phyloP scores from a whole-genome alignment of 164 flowering plant genomes.

The Echeveria elegans region DNA sequence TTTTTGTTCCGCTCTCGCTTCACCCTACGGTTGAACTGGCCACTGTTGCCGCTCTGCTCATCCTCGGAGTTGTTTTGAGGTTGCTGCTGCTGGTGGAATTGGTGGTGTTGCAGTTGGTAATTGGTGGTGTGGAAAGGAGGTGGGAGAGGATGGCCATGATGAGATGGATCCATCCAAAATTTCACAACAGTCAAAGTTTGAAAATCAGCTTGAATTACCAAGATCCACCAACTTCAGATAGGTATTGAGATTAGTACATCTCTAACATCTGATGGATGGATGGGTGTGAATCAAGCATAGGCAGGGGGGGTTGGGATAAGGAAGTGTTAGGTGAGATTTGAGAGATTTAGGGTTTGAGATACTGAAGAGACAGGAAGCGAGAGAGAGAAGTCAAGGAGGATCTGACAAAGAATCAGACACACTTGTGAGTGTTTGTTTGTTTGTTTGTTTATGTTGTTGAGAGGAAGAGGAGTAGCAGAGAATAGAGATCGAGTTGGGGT shows the following conservation, averaged over 20 bases:
- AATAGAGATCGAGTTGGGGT: background rate
- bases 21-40: background rate
- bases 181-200: background rate
- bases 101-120: slow-evolving; percentile 2
- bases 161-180: background rate
- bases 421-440: background rate
- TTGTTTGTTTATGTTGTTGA: background rate
- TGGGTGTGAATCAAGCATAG: background rate
- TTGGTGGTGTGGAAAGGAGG: slow-evolving; percentile 10
- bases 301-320: background rate
- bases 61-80: slow-evolving; percentile 7
- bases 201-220: background rate
- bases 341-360: background rate
- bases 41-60: slow-evolving; percentile 9
- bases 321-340: background rate
- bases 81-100: slow-evolving; percentile 2
- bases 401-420: background rate
- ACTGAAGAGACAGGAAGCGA: background rate
- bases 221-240: background rate
- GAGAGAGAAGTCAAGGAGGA: slow-evolving; percentile 1
- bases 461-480: background rate
- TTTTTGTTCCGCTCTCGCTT: slow-evolving; percentile 6
- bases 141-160: slow-evolving; percentile 9
- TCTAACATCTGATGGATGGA: background rate
- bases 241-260: background rate